Base-by-base conservation (phyloP, 495 filamentous ascomycete genomes). In the Penicillium coprophilum region DNA sequence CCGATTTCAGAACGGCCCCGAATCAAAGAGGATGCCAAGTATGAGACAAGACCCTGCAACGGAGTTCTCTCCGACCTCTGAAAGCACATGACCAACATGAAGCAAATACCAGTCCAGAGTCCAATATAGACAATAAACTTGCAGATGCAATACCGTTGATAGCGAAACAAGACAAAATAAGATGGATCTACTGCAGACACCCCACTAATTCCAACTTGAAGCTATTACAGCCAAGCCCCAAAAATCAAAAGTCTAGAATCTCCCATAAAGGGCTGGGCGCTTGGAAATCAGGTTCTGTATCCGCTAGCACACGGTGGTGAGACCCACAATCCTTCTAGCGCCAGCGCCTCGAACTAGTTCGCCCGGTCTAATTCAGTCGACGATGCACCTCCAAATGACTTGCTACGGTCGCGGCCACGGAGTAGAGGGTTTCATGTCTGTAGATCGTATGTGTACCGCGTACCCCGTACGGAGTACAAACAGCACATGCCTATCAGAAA, bases 261-360 rank as follows among this genome's bases (percentile, higher is more conserved):
- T 34, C 43, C 13, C 12, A 1, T 21, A 27, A 32, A 54, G 52
- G 52, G 43, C 52, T 54, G 40, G 52, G 28, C 52, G 38, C 9
- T 43, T 23, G 10, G 9, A 39, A 54, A 46, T 19, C 52, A 54
- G 32, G 32, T 46, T 54, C 41, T 46, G 20, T 44, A 4, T 17
- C 21, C 52, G 15, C 52, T 46, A 46, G 6, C 41, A 46, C 21
- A 27, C 41, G 20, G 24, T 38, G 43, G 52, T 28, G 31, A 12
- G 52, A 10, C 43, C 51, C 52, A 54, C 52, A 27, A 36, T 34
- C 15, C 43, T 46, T 54, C 41, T 54, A 54, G 51, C 51, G 31
- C 46, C 20, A 53, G 50, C 52, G 32, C 23, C 48, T 46, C 31
- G 52, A 46, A 54, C 52, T 54, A 54, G 41, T 54, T 46, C 52